Percentiles rank a stretch among this genome's conserved stretches.
Conservation (phyloP, 2,329 filamentous ascomycete genomes). For the Calcarisporium arbuscula region DNA sequence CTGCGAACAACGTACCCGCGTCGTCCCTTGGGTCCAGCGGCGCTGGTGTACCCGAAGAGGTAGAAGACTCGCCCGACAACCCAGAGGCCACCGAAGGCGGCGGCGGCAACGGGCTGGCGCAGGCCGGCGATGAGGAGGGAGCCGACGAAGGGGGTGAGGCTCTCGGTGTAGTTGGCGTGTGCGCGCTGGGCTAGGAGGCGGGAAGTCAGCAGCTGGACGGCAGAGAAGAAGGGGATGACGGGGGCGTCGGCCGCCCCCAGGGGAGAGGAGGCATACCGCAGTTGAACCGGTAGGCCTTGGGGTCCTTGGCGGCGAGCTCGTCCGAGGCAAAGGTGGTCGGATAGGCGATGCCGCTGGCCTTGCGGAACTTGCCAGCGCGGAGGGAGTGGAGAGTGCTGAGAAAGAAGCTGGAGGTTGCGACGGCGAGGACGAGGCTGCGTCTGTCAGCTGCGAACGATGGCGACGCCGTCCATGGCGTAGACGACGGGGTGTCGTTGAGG, state of each 20-base stretch:
- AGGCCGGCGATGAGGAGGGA: constrained; percentile 51
- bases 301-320: constrained; percentile 48
- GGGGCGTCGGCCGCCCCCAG: constrained; percentile 1
- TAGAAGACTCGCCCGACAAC: constrained; percentile 46
- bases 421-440: constrained; percentile 54
- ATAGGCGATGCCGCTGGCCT: constrained; percentile 46
- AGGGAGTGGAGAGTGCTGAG: constrained; percentile 47
- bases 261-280: constrained; percentile 37
- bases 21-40: constrained; percentile 39
- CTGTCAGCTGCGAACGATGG: not conserved
- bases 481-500: too few relatives aligned
- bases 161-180: constrained; percentile 60
- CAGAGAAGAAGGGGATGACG: not conserved
- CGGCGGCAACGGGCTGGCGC: constrained; percentile 43
- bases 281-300: constrained; percentile 53
- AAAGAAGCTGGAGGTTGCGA: constrained; percentile 50
- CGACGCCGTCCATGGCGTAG: too few relatives aligned
- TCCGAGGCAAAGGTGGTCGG: constrained; percentile 50
- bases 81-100: constrained; percentile 47
- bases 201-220: constrained; percentile 6
- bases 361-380: constrained; percentile 44
- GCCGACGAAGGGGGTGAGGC: constrained; percentile 45
- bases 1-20: constrained; percentile 22
- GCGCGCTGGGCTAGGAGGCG: constrained; percentile 45
- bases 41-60: constrained; percentile 45